A percentile compares a stretch with the other conserved stretches of the same genome.
phyloP scores from a whole-genome alignment of 306 rosid genomes.

The Luffa aegyptiaca region DNA sequence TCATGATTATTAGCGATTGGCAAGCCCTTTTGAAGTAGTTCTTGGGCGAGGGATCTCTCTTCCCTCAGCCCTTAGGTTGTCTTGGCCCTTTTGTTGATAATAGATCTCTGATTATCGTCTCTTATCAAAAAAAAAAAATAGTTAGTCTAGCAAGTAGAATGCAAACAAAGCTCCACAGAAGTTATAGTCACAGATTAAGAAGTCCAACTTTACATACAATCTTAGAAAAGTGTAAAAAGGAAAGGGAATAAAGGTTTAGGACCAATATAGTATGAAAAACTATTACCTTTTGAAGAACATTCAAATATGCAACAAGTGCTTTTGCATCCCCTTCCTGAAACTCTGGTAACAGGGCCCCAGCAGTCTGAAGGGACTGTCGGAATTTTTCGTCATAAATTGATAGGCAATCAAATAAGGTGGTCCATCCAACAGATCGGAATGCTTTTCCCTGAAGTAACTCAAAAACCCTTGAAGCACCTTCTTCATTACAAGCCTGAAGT shows the following conservation, averaged over 20 bases:
- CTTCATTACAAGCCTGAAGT: conserved; percentile 80
- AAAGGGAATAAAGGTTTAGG: background rate
- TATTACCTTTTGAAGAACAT: conserved; percentile 78
- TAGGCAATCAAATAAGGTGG: conserved; percentile 87
- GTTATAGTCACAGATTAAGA: background rate
- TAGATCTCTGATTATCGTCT: no score
- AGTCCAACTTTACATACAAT: background rate
- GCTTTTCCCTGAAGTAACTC: conserved; percentile 92
- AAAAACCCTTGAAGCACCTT: conserved; percentile 86
- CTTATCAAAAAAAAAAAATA: no score
- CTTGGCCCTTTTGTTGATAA: no score
- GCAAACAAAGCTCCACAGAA: background rate
- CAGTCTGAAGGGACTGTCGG: conserved; percentile 82
- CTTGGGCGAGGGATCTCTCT: no score
- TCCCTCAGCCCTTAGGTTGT: no score
- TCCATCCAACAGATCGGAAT: conserved; percentile 98
- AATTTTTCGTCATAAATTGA: conserved; percentile 91
- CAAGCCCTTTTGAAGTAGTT: no score
- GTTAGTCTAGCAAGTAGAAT: background rate
- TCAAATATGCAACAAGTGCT: conserved; percentile 88
- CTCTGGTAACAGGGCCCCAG: conserved; percentile 79
- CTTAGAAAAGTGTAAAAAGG: background rate
- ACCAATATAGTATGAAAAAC: background rate
- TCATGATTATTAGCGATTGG: no score
- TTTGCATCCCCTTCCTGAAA: conserved; percentile 94